Evolutionary conservation across 208 protist species (phyloP).

Genomic region (Phytomonas sp.): DNA sequence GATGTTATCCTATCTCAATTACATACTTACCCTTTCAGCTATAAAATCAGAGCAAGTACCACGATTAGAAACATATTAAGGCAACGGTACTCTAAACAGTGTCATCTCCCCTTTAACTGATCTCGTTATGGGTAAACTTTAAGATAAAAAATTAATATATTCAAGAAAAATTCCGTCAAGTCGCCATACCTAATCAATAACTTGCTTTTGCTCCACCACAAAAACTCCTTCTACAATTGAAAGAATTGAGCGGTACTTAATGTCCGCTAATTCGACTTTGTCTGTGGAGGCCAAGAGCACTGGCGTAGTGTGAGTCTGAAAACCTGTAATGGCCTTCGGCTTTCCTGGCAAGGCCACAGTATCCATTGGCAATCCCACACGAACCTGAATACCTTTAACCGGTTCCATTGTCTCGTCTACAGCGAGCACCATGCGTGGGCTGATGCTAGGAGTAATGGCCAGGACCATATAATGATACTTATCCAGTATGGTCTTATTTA

Average conservation of each 20-base stretch:
- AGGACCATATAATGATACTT: constrained; percentile 97
- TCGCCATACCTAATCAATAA: neutral
- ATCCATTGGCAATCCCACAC: constrained; percentile 91
- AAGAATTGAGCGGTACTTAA: constrained; percentile 80
- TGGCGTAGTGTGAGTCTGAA: constrained; percentile 98
- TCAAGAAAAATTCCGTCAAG: constrained; percentile 2
- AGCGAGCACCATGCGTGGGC: constrained; percentile 95
- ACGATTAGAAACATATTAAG: neutral
- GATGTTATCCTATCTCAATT: neutral
- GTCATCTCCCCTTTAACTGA: neutral
- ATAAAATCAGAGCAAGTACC: constrained; percentile 1
- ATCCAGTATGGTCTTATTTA: constrained; percentile 88
- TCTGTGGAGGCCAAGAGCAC: constrained; percentile 95
- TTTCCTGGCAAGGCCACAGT: constrained; percentile 96
- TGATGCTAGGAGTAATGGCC: constrained; percentile 88
- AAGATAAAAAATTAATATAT: constrained; percentile 6
- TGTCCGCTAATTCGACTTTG: constrained; percentile 95
- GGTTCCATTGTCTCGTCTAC: constrained; percentile 94
- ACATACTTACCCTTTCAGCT: neutral
- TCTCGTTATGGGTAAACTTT: neutral
- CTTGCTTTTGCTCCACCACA: constrained; percentile 68
- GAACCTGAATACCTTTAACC: constrained; percentile 87
- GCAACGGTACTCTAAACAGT: neutral
- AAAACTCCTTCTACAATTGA: constrained; percentile 82
- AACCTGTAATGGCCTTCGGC: constrained; percentile 98